Conservation (phyloP, 2,329 filamentous ascomycete species). For the Fusarium robinianum region DNA sequence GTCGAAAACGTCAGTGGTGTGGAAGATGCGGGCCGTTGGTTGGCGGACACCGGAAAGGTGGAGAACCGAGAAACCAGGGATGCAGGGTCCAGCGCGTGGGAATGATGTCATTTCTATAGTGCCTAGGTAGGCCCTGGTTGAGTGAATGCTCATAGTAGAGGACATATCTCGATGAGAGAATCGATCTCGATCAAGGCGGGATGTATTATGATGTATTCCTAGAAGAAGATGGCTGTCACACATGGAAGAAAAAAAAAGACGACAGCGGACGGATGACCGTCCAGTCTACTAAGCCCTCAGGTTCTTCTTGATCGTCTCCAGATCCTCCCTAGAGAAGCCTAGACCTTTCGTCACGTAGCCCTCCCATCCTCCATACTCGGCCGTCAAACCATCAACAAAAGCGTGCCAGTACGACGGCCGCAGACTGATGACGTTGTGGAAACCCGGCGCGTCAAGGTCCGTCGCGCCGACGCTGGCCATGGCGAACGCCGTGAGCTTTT, state of each 20-base stretch:
- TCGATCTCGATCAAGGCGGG: too few species aligned
- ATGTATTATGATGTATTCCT: too few species aligned
- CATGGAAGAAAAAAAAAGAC: too few species aligned
- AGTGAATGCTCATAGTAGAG: neutral
- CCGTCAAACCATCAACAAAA: constrained; percentile 50
- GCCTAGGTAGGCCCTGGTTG: neutral
- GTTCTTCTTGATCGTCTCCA: constrained; percentile 54
- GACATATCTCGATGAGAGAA: too few species aligned
- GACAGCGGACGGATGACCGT: too few species aligned
- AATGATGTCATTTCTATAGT: constrained; percentile 38
- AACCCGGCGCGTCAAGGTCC: constrained; percentile 50
- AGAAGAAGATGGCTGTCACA: too few species aligned
- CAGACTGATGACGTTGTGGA: constrained; percentile 53
- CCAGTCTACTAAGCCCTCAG: constrained; percentile 34
- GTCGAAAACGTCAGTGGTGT: constrained; percentile 28
- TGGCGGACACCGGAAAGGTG: constrained; percentile 23
- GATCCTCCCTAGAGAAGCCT: constrained; percentile 52
- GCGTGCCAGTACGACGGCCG: constrained; percentile 50
- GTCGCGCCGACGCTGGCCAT: constrained; percentile 43
- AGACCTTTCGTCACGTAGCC: constrained; percentile 52
- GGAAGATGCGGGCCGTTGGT: constrained; percentile 13
- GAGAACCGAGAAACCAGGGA: constrained; percentile 4
- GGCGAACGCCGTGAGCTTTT: constrained; percentile 51
- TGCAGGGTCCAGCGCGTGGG: constrained; percentile 29
- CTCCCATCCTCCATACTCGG: constrained; percentile 54